Conservation (phyloP, 192 early-diverging fungal genomes). For the Rhizophagus sp. region DNA sequence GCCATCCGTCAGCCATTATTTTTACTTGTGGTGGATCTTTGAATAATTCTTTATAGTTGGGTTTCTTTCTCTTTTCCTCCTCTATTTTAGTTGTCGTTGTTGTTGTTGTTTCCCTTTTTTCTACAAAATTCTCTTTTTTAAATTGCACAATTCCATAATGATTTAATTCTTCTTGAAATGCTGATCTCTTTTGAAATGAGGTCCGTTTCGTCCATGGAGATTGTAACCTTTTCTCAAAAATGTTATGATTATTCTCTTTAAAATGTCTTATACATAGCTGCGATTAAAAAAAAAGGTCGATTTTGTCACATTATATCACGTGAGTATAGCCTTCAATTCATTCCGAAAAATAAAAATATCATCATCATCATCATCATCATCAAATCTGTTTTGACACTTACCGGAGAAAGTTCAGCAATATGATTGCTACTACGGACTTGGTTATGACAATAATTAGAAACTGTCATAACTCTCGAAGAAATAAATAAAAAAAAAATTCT, state of each 20-base stretch:
- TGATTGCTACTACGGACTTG: too few relatives aligned
- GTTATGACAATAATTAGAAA: too few relatives aligned
- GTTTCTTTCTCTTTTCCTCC: background rate
- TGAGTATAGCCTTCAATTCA: too few relatives aligned
- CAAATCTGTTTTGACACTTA: too few relatives aligned
- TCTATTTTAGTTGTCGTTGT: background rate
- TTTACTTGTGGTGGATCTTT: slow-evolving; percentile 6
- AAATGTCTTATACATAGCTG: background rate
- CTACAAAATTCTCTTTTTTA: background rate
- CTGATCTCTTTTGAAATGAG: background rate
- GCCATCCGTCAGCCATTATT: background rate
- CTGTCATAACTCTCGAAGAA: too few relatives aligned
- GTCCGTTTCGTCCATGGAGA: background rate
- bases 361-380: too few relatives aligned
- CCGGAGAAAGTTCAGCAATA: too few relatives aligned
- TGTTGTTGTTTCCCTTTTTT: background rate
- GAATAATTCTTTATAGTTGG: background rate
- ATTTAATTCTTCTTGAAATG: background rate
- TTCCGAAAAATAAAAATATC: too few relatives aligned
- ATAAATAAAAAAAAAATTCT: too few relatives aligned
- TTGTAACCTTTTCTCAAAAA: background rate
- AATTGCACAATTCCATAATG: background rate
- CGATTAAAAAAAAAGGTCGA: background rate
- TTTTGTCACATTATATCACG: background rate
- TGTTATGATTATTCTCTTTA: background rate